phyloP scores from a whole-genome alignment of 306 rosid species.

The Lithocarpus polystachyus region DNA sequence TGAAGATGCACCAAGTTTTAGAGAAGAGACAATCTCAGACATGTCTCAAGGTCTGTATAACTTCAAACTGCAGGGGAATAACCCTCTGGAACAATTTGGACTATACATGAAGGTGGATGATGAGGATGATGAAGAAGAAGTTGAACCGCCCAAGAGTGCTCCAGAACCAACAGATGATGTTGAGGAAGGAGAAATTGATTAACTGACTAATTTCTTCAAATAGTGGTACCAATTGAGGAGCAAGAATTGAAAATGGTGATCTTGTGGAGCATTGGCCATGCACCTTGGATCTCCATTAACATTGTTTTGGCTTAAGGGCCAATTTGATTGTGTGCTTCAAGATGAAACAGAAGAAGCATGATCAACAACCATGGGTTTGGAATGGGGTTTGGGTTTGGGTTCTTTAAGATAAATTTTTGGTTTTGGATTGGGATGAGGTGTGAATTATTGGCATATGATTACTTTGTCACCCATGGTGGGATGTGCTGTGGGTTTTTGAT shows the following conservation, averaged over 20 bases:
- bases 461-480: background rate
- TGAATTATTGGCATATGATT: constrained; percentile 3
- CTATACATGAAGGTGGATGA: constrained; percentile 57
- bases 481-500: constrained; percentile 30
- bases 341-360: constrained; percentile 24
- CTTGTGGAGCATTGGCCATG: background rate
- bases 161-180: constrained; percentile 53
- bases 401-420: constrained; percentile 29
- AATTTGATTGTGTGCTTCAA: background rate
- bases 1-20: constrained; percentile 40
- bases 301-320: background rate
- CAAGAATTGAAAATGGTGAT: constrained; percentile 17
- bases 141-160: constrained; percentile 21
- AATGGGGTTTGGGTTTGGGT: constrained; percentile 34
- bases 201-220: constrained; percentile 8
- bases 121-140: constrained; percentile 69
- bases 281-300: background rate
- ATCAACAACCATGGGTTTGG: constrained; percentile 23
- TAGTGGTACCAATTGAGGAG: background rate
- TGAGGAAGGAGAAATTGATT: constrained; percentile 84
- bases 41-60: constrained; percentile 33
- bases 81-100: constrained; percentile 55
- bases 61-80: constrained; percentile 48
- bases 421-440: constrained; percentile 29
- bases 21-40: constrained; percentile 41